Conservation (phyloP, 805 yeast genomes). For the Blastobotrys chiropterorum region DNA sequence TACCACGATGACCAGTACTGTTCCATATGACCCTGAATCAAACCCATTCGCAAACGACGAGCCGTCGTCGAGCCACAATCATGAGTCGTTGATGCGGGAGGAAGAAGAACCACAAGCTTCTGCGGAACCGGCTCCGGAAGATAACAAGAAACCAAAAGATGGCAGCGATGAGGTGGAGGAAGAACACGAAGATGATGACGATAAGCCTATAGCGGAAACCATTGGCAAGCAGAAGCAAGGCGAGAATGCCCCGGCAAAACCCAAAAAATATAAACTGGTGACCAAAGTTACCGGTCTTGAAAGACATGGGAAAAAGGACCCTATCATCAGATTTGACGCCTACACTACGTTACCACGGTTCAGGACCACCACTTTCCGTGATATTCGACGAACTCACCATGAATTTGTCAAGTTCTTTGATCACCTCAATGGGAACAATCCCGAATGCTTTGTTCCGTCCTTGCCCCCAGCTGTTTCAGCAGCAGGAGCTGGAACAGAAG, state of each 20-base stretch:
- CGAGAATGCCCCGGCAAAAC: background rate
- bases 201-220: background rate
- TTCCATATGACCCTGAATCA: constrained; percentile 45
- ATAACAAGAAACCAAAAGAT: background rate
- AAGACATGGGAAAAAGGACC: constrained; percentile 66
- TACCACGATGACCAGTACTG: constrained; percentile 36
- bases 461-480: constrained; percentile 70
- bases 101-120: background rate
- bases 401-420: constrained; percentile 74
- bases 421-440: constrained; percentile 71
- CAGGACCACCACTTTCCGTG: constrained; percentile 62
- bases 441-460: constrained; percentile 91
- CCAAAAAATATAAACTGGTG: constrained; percentile 37
- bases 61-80: constrained; percentile 5
- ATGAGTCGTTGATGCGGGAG: background rate
- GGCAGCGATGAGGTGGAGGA: constrained; percentile 11
- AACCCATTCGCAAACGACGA: constrained; percentile 54
- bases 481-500: constrained; percentile 79
- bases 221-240: background rate
- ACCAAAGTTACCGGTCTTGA: constrained; percentile 67
- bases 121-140: background rate
- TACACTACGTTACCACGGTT: constrained; percentile 67
- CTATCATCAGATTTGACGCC: constrained; percentile 68
- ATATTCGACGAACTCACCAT: constrained; percentile 69
- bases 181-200: constrained; percentile 12